phyloP scores from a whole-genome alignment of 2,329 filamentous ascomycete genomes.

The Penicillium sumatraense region DNA sequence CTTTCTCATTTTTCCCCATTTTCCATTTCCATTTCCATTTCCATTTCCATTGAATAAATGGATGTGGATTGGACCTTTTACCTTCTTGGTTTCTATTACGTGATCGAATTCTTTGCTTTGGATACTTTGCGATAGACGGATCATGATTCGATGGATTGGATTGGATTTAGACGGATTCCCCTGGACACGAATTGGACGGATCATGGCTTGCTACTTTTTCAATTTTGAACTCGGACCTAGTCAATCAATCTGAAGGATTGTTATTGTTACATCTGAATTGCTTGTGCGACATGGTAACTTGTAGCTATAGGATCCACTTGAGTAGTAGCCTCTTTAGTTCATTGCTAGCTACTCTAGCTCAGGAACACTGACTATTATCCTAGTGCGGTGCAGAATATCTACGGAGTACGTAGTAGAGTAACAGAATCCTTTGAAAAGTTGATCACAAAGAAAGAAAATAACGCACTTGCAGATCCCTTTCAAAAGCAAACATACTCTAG shows the following conservation, averaged over 20 bases:
- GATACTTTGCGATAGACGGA: not conserved
- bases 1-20: no score
- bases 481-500: not conserved
- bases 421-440: no score
- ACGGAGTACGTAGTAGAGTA: no score
- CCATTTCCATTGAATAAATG: not conserved
- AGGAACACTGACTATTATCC: no score
- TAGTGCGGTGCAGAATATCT: no score
- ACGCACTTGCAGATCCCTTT: not conserved
- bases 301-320: not conserved
- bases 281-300: not conserved
- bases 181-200: not conserved
- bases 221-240: not conserved
- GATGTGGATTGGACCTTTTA: not conserved
- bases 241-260: not conserved
- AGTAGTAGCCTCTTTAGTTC: no score
- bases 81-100: not conserved
- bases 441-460: not conserved
- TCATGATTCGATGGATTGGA: constrained; percentile 1
- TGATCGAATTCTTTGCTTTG: not conserved
- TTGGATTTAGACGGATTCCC: constrained; percentile 7
- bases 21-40: not conserved
- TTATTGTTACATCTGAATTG: not conserved
- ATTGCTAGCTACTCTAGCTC: no score
- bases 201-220: not conserved